phyloP scores from a whole-genome alignment of 1,284 basidiomycete genomes.

The Chiua sp. region DNA sequence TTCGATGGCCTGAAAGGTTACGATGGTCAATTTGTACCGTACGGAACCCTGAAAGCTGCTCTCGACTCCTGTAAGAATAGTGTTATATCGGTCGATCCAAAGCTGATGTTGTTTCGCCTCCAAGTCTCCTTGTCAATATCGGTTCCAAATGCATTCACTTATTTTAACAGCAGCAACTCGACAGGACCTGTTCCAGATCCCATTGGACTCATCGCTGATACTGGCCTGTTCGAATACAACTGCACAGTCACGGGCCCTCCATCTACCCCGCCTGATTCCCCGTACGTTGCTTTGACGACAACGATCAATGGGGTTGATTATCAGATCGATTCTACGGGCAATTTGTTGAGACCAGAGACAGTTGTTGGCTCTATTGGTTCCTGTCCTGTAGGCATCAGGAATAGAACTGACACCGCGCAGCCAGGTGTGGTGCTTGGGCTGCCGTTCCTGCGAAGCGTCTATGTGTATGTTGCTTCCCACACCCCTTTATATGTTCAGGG shows the following conservation, averaged over 20 bases:
- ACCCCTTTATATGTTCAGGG: too few relatives aligned
- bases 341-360: slow-evolving; percentile 24
- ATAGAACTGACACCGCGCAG: slow-evolving; percentile 5
- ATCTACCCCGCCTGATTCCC: slow-evolving; percentile 9
- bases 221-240: slow-evolving; percentile 19
- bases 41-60: slow-evolving; percentile 20
- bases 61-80: slow-evolving; percentile 29
- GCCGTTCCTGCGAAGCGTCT: slow-evolving; percentile 39
- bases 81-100: background rate
- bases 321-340: slow-evolving; percentile 29
- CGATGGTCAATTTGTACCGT: slow-evolving; percentile 32
- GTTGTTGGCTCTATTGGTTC: background rate
- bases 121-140: slow-evolving; percentile 21
- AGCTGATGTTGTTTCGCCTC: slow-evolving; percentile 2
- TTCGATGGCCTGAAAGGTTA: slow-evolving; percentile 40
- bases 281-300: slow-evolving; percentile 31
- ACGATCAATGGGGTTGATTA: slow-evolving; percentile 40
- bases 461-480: slow-evolving; percentile 26
- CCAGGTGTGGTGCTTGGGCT: slow-evolving; percentile 26
- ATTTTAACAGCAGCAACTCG: slow-evolving; percentile 20
- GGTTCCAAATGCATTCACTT: slow-evolving; percentile 24
- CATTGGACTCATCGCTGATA: background rate
- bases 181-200: slow-evolving; percentile 31
- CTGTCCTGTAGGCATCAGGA: slow-evolving; percentile 34
- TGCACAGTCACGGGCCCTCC: slow-evolving; percentile 14